These are phyloP conservation scores for Crinitomyces ghanaensis DNA, from an alignment of 805 yeast genomes.

Conservation along the genomic window DNA sequence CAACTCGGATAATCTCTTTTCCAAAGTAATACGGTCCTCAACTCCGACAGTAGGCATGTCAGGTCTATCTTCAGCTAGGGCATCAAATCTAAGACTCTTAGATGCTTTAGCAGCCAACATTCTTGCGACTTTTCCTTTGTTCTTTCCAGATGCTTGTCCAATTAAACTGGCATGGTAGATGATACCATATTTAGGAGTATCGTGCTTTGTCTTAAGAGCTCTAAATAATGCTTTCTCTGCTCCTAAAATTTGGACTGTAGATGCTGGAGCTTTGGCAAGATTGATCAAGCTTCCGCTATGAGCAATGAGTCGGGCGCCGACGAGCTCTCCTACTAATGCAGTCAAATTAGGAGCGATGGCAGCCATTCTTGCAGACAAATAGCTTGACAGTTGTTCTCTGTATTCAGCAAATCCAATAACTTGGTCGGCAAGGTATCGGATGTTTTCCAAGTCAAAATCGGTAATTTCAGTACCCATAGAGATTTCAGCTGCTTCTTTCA, in stretches of 20 bases:
- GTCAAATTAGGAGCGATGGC: constrained; percentile 98
- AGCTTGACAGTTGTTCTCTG: constrained; percentile 91
- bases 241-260: constrained; percentile 95
- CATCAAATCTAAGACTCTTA: constrained; percentile 91
- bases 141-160: constrained; percentile 96
- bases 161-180: constrained; percentile 93
- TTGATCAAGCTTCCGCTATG: constrained; percentile 93
- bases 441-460: constrained; percentile 76
- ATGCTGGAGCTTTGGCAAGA: constrained; percentile 96
- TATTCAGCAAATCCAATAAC: constrained; percentile 92
- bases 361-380: constrained; percentile 89
- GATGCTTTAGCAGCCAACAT: constrained; percentile 98
- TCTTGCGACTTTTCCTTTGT: constrained; percentile 98
- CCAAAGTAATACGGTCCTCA: constrained; percentile 85
- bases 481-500: constrained; percentile 94
- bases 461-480: constrained; percentile 99
- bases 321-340: constrained; percentile 91
- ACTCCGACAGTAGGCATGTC: constrained; percentile 92
- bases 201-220: constrained; percentile 96
- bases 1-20: constrained; percentile 82
- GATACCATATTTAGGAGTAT: constrained; percentile 97
- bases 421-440: constrained; percentile 86
- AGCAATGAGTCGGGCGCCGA: constrained; percentile 96
- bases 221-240: constrained; percentile 98
- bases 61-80: constrained; percentile 83